Evolutionary conservation across 176 grass and related monocot species (phyloP), one percentile per base, ranked within the genome.

Genomic region (Bromus sterilis): DNA sequence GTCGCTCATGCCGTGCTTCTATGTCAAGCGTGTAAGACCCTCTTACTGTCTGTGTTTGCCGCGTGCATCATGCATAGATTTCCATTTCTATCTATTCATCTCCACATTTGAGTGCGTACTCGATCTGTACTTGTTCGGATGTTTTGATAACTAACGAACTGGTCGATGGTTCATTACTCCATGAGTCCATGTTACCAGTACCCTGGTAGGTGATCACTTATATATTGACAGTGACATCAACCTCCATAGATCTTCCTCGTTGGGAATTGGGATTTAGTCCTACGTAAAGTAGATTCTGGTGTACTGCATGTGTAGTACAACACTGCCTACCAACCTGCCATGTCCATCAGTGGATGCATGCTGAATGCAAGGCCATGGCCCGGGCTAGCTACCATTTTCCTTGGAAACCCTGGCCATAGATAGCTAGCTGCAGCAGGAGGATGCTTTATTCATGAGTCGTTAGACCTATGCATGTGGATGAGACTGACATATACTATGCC

Each of bases 1-100:
- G 40, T 93, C 93, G 4, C 76, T 93, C 71, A 97, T 93, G 93
- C 93, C 93, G 0, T 87, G 90, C 29, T 97, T 97, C 84, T 93
- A 97, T 63, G 88, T 93, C 67, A 97, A 93, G 44, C 82, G 93
- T 60, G 90, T 93, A 91, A 86, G 86, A 77, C 73, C 55, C 3
- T 40, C 44, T 3, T 16, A 18, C n/a, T 39, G 30, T 76, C 40
- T 33, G 48, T 49, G 15, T 13, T 49, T 20, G 46, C 46, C 20
- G 46, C 40, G n/a, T 15, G 62, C 32, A 15, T 10, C 41, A 15
- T 9, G 11, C 33, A 58, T 36, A 35, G 29, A 18, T 55, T 75
- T 75, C 21, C 32, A 36, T 51, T 15, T 14, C 46, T 21, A 11
- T 51, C 18, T 35, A 2, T 14, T 44, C 32, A 10, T 44, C 68